Evolutionary conservation across 75 land plant genomes (phyloP).

Genomic region (Cupressus sempervirens): DNA sequence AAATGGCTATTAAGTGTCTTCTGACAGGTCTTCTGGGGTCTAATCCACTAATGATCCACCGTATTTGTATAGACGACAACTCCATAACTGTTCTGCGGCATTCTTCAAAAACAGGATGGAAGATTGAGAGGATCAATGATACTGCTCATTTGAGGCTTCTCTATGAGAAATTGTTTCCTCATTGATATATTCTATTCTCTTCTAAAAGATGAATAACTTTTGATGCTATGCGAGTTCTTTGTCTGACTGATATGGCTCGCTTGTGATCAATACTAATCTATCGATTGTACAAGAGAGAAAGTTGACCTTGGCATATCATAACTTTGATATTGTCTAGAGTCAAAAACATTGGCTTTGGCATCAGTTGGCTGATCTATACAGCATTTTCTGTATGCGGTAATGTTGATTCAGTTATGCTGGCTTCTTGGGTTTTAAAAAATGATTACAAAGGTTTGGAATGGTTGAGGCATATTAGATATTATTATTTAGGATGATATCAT

Average conservation of each 20-base stretch:
- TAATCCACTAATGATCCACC: slow-evolving; percentile 53
- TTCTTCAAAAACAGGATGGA: slow-evolving; percentile 73
- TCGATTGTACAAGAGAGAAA: background rate
- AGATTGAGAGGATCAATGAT: slow-evolving; percentile 69
- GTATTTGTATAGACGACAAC: slow-evolving; percentile 68
- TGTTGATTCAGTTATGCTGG: background rate
- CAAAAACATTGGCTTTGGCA: background rate
- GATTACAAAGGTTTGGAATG: background rate
- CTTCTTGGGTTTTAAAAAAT: background rate
- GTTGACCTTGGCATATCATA: background rate
- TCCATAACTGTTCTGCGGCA: slow-evolving; percentile 69
- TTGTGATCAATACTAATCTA: background rate
- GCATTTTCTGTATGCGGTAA: background rate
- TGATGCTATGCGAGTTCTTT: background rate
- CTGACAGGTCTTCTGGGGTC: slow-evolving; percentile 64
- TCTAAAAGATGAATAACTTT: background rate
- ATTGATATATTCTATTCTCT: slow-evolving; percentile 7
- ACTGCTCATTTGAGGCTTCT: slow-evolving; percentile 84
- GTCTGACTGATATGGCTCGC: background rate
- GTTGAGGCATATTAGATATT: background rate
- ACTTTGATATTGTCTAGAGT: background rate
- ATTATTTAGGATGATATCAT: background rate
- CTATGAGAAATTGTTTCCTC: slow-evolving; percentile 21
- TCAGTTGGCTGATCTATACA: slow-evolving; percentile 6
- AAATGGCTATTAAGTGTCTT: slow-evolving; percentile 73